phyloP scores from a whole-genome alignment of 2,329 filamentous ascomycete genomes.

The Phyllosticta citribraziliensis region DNA sequence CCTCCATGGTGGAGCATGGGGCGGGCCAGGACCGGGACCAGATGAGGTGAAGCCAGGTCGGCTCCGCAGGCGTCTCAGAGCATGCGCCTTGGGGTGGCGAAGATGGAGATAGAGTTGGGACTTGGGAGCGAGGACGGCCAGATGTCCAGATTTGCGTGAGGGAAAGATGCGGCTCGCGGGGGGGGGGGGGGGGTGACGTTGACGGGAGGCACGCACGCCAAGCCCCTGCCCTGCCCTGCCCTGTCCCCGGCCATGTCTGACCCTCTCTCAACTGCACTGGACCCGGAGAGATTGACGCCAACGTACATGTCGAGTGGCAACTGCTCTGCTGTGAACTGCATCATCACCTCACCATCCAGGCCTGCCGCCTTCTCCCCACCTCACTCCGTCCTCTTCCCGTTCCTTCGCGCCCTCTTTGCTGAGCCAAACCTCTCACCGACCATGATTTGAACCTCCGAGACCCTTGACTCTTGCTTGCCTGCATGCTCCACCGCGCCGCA shows the following conservation, averaged over 20 bases:
- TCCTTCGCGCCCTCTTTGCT: background rate
- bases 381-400: background rate
- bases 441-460: constrained; percentile 2
- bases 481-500: background rate
- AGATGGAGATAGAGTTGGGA: background rate
- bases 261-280: background rate
- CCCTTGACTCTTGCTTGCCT: background rate
- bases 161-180: constrained; percentile 6
- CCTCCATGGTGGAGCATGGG: constrained; percentile 16
- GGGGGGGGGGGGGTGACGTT: too few relatives aligned
- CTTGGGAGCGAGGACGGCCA: background rate
- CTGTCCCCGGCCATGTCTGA: background rate
- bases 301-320: background rate
- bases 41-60: constrained; percentile 2
- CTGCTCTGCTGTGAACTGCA: background rate
- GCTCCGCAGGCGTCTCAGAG: constrained; percentile 7
- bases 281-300: background rate
- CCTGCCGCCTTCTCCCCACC: background rate
- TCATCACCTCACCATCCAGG: background rate
- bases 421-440: background rate
- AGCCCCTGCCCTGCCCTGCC: background rate
- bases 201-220: constrained; percentile 1
- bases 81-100: background rate
- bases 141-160: constrained; percentile 1
- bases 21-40: background rate